A percentile compares a stretch with the other conserved stretches of the same genome.
Evolutionary conservation across 768 basidiomycete genomes (phyloP).

Genomic region (Suillus plorans): DNA sequence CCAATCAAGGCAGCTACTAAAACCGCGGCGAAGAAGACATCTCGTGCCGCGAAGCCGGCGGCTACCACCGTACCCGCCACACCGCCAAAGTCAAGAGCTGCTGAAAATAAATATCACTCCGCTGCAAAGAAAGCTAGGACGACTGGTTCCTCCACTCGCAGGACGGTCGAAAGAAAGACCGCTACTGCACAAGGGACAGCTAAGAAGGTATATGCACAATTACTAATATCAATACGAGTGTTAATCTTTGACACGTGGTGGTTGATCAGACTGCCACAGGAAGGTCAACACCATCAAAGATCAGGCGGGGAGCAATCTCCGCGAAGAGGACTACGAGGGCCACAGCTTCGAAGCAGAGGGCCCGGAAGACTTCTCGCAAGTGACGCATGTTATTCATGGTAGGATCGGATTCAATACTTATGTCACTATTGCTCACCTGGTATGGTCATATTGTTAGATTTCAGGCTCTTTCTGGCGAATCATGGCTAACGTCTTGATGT

Average conservation of each 20-base stretch:
- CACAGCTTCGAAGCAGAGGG: neutral
- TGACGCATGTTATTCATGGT: conserved; percentile 7
- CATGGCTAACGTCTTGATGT: conserved; percentile 3
- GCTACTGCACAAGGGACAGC: conserved; percentile 6
- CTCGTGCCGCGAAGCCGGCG: neutral
- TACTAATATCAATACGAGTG: neutral
- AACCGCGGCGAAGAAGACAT: conserved; percentile 6
- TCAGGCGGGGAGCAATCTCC: neutral
- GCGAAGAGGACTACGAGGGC: conserved; percentile 2
- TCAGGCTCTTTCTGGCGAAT: conserved; percentile 5
- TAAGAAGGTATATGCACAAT: conserved; percentile 10
- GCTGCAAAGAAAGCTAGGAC: conserved; percentile 25
- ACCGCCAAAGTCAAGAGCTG: conserved; percentile 4
- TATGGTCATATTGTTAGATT: conserved; percentile 1
- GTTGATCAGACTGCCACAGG: neutral
- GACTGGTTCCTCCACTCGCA: conserved; percentile 9
- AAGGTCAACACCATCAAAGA: neutral
- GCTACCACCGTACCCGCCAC: neutral
- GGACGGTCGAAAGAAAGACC: conserved; percentile 10
- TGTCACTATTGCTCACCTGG: neutral
- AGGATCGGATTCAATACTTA: neutral
- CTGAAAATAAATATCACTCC: conserved; percentile 23
- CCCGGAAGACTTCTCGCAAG: conserved; percentile 1
- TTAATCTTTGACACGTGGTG: neutral
- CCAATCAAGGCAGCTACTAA: conserved; percentile 2